These are phyloP conservation scores for Lachancea thermotolerans DNA, from an alignment of 805 yeast genomes.

Conservation along the genomic window DNA sequence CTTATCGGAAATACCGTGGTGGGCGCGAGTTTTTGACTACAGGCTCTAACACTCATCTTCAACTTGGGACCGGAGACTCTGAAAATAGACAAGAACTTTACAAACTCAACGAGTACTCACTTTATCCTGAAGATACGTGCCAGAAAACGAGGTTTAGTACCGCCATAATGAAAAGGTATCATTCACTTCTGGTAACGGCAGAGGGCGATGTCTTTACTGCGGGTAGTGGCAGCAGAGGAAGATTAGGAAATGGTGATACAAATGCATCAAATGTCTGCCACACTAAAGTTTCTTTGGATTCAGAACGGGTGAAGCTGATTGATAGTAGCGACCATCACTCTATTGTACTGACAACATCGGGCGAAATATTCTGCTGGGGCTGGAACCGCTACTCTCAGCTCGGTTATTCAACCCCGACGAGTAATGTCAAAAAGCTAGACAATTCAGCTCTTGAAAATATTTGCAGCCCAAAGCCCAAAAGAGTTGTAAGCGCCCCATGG, in stretches of 20 bases:
- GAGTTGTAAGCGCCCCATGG: conserved; percentile 17
- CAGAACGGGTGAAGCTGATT: conserved; percentile 31
- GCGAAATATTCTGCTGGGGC: conserved; percentile 76
- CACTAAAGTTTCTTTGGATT: conserved; percentile 36
- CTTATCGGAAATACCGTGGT: conserved; percentile 1
- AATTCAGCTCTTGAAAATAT: conserved; percentile 22
- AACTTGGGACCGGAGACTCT: conserved; percentile 61
- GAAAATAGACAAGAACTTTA: conserved; percentile 43
- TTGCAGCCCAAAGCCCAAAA: conserved; percentile 23
- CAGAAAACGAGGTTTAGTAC: conserved; percentile 40
- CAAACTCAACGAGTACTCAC: conserved; percentile 32
- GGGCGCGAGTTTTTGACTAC: conserved; percentile 35
- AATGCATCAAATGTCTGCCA: conserved; percentile 39
- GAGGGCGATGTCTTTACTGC: conserved; percentile 49
- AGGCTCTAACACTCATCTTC: conserved; percentile 58
- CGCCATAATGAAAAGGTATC: conserved; percentile 55
- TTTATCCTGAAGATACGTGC: conserved; percentile 12
- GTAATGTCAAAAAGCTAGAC: conserved; percentile 24
- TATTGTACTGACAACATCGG: conserved; percentile 44
- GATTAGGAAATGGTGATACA: conserved; percentile 53
- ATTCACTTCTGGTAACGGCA: conserved; percentile 52
- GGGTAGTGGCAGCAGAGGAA: conserved; percentile 65
- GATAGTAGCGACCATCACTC: conserved; percentile 64
- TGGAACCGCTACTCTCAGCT: conserved; percentile 59
- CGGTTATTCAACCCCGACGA: conserved; percentile 38